Percentiles rank a stretch among this genome's conserved stretches.
These are phyloP conservation scores for Meripilus lineatus DNA, from an alignment of 1,284 basidiomycete species.

Conservation along the genomic window DNA sequence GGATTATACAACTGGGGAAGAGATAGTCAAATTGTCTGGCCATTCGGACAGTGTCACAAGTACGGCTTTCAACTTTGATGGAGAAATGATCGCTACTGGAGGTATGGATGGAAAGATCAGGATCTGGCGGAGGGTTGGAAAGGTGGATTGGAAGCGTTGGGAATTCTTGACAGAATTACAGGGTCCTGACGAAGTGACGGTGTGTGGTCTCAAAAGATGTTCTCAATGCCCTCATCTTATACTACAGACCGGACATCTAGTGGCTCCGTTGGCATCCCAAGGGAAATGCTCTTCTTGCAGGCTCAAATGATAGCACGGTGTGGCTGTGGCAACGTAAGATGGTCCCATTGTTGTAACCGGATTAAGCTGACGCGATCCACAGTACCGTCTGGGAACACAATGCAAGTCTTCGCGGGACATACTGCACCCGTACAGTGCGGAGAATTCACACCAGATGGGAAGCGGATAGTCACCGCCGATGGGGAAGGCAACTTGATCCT, in stretches of 20 bases:
- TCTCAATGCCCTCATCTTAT: neutral
- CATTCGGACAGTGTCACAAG: constrained; percentile 90
- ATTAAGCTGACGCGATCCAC: constrained; percentile 15
- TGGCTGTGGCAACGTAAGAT: constrained; percentile 94
- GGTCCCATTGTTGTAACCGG: constrained; percentile 7
- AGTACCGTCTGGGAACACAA: constrained; percentile 92
- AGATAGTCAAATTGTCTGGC: constrained; percentile 82
- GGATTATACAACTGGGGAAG: constrained; percentile 80
- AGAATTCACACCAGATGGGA: constrained; percentile 90
- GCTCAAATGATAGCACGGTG: constrained; percentile 91
- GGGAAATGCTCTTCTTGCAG: constrained; percentile 84
- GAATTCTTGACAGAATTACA: constrained; percentile 90
- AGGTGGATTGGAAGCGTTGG: constrained; percentile 75
- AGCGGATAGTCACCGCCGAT: constrained; percentile 85
- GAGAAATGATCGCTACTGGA: constrained; percentile 90
- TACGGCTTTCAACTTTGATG: constrained; percentile 81
- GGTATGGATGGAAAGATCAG: constrained; percentile 97
- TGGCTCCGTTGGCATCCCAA: constrained; percentile 97
- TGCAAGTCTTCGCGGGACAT: constrained; percentile 96
- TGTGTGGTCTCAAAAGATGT: constrained; percentile 35
- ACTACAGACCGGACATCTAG: constrained; percentile 40
- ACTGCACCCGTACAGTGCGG: constrained; percentile 83
- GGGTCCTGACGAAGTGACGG: constrained; percentile 93
- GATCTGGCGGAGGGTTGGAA: constrained; percentile 83
- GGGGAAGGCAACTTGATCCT: constrained; percentile 82